Conservation (phyloP, 169 alveolate species). For the Toxoplasma gondii region DNA sequence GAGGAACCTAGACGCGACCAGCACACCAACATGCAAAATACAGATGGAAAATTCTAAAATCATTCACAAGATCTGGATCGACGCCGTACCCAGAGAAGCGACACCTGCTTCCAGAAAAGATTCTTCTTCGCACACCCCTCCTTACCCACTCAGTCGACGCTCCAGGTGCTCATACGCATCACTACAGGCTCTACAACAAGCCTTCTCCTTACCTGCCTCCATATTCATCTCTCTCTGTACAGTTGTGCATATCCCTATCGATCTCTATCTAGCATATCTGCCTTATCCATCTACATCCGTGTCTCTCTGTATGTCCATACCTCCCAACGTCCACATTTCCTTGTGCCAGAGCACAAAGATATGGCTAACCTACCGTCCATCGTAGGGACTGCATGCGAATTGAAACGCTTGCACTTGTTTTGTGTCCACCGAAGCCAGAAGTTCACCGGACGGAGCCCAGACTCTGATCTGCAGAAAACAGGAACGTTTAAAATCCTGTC, state of each 20-base stretch:
- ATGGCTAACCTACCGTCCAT: not conserved
- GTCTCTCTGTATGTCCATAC: not conserved
- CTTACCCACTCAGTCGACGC: too few relatives aligned
- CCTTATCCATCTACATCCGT: not conserved
- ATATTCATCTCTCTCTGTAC: too few relatives aligned
- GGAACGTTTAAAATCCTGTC: not conserved
- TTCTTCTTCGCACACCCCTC: too few relatives aligned
- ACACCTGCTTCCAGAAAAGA: too few relatives aligned
- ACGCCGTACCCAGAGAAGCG: too few relatives aligned
- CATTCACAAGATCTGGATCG: too few relatives aligned
- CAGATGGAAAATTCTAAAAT: too few relatives aligned
- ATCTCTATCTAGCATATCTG: too few relatives aligned
- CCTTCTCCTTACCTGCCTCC: too few relatives aligned
- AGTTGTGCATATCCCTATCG: too few relatives aligned
- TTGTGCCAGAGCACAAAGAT: not conserved
- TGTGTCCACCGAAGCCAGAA: not conserved
- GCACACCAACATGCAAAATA: not conserved
- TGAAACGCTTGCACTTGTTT: not conserved
- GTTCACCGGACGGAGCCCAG: slow-evolving; percentile 6
- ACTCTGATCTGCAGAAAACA: not conserved
- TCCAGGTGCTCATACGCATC: too few relatives aligned
- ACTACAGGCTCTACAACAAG: too few relatives aligned
- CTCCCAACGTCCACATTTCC: not conserved
- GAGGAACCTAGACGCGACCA: slow-evolving; percentile 7
- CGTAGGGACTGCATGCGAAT: not conserved